These are phyloP conservation scores for Ammopiptanthus mongolicus DNA, from an alignment of 306 rosid species.

Conservation along the genomic window DNA sequence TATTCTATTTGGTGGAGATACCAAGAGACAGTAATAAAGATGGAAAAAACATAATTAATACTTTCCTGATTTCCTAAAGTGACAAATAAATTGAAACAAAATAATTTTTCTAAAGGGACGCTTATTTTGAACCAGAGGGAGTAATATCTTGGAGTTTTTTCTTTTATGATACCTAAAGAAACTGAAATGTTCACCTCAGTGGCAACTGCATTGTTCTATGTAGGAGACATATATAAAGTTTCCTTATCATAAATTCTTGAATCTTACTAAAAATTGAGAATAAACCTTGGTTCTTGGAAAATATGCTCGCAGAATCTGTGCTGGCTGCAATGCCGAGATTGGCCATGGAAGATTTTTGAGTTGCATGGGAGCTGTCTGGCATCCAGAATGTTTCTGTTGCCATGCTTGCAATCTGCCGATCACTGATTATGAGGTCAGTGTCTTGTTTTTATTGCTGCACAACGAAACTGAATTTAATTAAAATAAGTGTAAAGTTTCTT, in stretches of 20 bases:
- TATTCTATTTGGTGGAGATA: too few species aligned
- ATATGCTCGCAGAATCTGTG: conserved; percentile 63
- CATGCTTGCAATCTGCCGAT: conserved; percentile 75
- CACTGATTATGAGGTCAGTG: conserved; percentile 74
- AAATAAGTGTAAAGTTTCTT: not conserved
- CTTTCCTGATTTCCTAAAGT: too few species aligned
- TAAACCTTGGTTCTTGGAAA: conserved; percentile 22
- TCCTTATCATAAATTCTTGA: not conserved
- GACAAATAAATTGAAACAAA: too few species aligned
- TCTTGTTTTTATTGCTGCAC: not conserved
- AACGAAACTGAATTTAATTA: not conserved
- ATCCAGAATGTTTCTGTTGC: conserved; percentile 90
- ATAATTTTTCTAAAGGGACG: too few species aligned
- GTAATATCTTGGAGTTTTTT: not conserved
- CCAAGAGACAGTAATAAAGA: too few species aligned
- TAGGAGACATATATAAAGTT: not conserved
- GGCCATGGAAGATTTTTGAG: conserved; percentile 74
- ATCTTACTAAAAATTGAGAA: not conserved
- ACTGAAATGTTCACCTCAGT: not conserved
- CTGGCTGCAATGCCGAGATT: conserved; percentile 81
- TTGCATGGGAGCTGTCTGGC: conserved; percentile 81
- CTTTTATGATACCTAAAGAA: not conserved
- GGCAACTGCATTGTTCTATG: not conserved
- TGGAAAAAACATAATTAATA: too few species aligned
- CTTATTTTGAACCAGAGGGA: too few species aligned